Conservation (phyloP, 768 basidiomycete species). For the Pleurotus sapidus region DNA sequence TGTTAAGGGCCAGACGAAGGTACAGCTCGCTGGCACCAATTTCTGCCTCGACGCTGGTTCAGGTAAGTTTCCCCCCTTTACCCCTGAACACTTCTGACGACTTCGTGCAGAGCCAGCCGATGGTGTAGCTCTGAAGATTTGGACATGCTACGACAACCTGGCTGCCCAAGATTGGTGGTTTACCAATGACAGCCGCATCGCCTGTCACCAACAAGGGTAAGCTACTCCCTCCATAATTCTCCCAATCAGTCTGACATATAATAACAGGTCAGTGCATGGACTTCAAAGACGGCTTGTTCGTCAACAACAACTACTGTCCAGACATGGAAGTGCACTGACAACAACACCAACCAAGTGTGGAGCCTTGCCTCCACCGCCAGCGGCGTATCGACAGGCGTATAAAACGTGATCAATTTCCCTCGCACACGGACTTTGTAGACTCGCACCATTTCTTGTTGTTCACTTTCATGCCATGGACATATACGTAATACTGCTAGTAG, state of each 20-base stretch:
- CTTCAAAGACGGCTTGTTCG: neutral
- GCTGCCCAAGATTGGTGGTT: neutral
- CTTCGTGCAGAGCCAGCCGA: neutral
- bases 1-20: neutral
- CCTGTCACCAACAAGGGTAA: neutral
- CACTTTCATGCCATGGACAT: no score
- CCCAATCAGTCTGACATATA: neutral
- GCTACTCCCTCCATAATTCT: neutral
- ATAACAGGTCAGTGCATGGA: neutral
- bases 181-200: neutral
- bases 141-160: neutral
- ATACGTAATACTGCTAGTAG: no score
- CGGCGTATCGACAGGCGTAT: no score
- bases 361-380: neutral
- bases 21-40: neutral
- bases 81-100: neutral
- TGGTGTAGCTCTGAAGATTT: neutral
- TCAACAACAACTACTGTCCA: neutral
- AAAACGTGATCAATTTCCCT: no score
- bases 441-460: no score
- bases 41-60: neutral
- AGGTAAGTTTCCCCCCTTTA: neutral
- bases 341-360: conserved; percentile 9
- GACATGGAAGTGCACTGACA: neutral
- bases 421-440: no score